Evolutionary conservation across 805 yeast species (phyloP).

Genomic region (Saccharomycopsis sp.): DNA sequence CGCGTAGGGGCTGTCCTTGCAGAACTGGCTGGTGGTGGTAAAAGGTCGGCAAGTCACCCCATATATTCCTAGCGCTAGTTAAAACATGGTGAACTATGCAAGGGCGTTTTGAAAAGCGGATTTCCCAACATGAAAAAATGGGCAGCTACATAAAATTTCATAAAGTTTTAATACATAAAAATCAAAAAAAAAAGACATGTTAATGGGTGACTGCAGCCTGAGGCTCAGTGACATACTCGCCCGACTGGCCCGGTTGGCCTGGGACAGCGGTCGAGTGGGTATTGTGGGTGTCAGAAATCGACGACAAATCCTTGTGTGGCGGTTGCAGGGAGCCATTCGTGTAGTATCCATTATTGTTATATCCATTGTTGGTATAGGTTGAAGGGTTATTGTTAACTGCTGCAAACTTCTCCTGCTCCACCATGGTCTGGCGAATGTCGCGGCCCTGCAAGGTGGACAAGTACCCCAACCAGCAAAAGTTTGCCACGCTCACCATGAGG

Average conservation of each 20-base stretch:
- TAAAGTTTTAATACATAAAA: not conserved
- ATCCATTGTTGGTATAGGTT: not conserved
- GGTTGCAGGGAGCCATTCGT: too few relatives aligned
- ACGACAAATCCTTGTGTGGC: not conserved
- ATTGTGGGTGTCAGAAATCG: not conserved
- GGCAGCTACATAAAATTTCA: not conserved
- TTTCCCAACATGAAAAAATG: not conserved
- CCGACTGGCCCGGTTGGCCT: not conserved
- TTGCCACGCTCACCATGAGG: not conserved
- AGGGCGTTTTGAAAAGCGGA: too few relatives aligned
- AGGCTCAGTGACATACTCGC: too few relatives aligned
- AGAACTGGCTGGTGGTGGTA: constrained; percentile 18
- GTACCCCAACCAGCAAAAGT: constrained; percentile 3
- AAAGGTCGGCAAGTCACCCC: too few relatives aligned
- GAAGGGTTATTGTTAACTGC: not conserved
- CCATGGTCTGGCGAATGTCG: not conserved
- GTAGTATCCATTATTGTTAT: not conserved
- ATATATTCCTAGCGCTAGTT: too few relatives aligned
- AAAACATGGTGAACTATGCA: too few relatives aligned
- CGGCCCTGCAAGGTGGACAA: not conserved
- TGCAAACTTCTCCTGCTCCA: not conserved
- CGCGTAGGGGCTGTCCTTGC: constrained; percentile 18
- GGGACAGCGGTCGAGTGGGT: not conserved
- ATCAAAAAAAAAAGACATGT: not conserved
- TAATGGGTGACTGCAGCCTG: too few relatives aligned